These are phyloP conservation scores for Hypoxylon intermedium DNA, from an alignment of 495 filamentous ascomycete genomes.

Conservation along the genomic window DNA sequence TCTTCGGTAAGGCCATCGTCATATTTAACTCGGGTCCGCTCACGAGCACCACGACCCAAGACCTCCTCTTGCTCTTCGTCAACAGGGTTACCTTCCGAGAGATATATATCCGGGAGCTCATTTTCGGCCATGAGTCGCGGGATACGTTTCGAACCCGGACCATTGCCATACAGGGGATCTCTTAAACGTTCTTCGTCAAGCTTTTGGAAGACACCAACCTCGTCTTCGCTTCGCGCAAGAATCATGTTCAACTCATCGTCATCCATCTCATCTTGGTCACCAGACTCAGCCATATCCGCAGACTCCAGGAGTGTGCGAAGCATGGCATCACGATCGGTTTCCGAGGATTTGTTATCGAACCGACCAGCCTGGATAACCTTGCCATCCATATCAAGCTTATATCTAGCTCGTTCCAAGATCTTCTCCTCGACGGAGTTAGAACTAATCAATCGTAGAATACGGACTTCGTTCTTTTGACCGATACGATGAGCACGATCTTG, in stretches of 20 bases:
- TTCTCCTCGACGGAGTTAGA: constrained; percentile 98
- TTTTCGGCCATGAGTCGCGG: constrained; percentile 85
- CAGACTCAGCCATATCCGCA: constrained; percentile 83
- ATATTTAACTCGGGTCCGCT: constrained; percentile 91
- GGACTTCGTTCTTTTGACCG: constrained; percentile 98
- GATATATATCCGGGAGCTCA: constrained; percentile 92
- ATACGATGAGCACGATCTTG: constrained; percentile 99
- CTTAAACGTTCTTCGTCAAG: constrained; percentile 77
- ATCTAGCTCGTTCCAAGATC: constrained; percentile 95
- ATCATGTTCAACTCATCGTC: constrained; percentile 96
- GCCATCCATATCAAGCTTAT: constrained; percentile 98
- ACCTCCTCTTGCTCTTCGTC: constrained; percentile 75
- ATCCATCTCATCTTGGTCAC: constrained; percentile 92
- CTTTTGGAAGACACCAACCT: constrained; percentile 71
- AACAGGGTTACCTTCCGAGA: constrained; percentile 84
- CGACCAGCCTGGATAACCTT: constrained; percentile 99
- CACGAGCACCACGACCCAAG: constrained; percentile 88
- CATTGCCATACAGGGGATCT: constrained; percentile 73
- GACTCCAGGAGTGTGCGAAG: constrained; percentile 88
- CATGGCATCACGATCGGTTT: constrained; percentile 96
- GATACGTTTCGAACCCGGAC: constrained; percentile 61
- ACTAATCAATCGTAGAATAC: constrained; percentile 92
- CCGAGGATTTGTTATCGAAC: constrained; percentile 99
- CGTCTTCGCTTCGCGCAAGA: constrained; percentile 77
- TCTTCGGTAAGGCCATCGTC: constrained; percentile 98